Evolutionary conservation across 1,284 basidiomycete species (phyloP), one percentile per base, ranked within the genome.

Genomic region (Sphaerobolus stellatus): DNA sequence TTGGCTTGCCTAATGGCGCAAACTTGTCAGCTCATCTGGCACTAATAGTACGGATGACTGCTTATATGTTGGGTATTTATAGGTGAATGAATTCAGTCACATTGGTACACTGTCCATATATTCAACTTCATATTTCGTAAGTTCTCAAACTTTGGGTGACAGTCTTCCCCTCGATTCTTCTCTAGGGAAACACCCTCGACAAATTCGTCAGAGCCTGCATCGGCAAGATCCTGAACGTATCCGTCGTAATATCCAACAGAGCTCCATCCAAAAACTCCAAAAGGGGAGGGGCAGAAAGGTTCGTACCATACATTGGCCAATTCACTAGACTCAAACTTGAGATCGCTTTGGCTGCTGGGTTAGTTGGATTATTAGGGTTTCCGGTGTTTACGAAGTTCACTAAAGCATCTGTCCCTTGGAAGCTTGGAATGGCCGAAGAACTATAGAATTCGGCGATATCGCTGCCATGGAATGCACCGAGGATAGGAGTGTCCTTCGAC

Each of bases 391-490:
- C 45, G 40, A 53, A 53, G 34, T 53, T 53, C 8, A 53, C 20
- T 5, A 53, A 20, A 6, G 55, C 55, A 30, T 65, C 64, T 1
- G 61, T 52, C 41, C 59, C 64, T 3, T 63, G 55, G 56, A 59
- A 64, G 13, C 60, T 59, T 4, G 56, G 2, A 22, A 16, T 27
- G 11, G 48, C 53, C 0, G 56, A 57, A 18, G 61, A 16, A 34
- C 52, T 30, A 27, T 59, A 64, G 18, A 61, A 65, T 28, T 61
- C 62, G 18, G 57, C 56, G 14, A 65, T 53, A 14, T 64, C 64
- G 28, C 50, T 60, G 9, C 49, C 52, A 22, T 62, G 62, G 50
- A 58, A 33, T n/a, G 80, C 71, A 38, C 80, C 80, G 9, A 81
- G 63, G 22, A 66, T 57, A 20, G 78, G 75, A 2, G 75, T 36